A percentile compares a stretch with the other conserved stretches of the same genome.
phyloP scores from a whole-genome alignment of 202 grass and related monocot species.

The Panicum virgatum region DNA sequence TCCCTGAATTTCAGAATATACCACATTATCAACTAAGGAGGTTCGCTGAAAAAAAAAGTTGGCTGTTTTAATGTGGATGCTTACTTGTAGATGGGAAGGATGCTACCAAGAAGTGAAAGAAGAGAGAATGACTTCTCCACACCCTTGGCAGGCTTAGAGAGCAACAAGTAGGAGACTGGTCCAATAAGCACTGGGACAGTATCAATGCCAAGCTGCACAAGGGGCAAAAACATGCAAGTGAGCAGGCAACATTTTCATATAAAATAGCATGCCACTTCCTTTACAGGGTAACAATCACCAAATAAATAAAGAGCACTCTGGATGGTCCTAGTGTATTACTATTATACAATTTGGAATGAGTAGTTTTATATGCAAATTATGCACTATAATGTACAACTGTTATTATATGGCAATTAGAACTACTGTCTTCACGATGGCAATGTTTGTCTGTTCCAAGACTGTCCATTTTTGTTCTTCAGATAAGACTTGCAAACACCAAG shows the following conservation, averaged over 20 bases:
- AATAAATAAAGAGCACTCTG: neutral
- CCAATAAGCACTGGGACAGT: conserved; percentile 90
- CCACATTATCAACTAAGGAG: conserved; percentile 35
- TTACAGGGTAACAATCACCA: conserved; percentile 1
- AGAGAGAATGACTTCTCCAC: conserved; percentile 87
- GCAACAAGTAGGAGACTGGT: conserved; percentile 92
- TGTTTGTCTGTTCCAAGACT: neutral
- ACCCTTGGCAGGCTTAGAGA: conserved; percentile 93
- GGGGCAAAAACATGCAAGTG: conserved; percentile 24
- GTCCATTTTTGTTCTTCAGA: conserved; percentile 1
- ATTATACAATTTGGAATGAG: conserved; percentile 9
- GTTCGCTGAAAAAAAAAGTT: conserved; percentile 17
- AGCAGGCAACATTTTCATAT: neutral
- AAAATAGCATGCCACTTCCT: conserved; percentile 15
- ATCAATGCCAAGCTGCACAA: conserved; percentile 69
- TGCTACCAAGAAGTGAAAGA: conserved; percentile 71
- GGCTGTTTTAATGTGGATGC: conserved; percentile 29
- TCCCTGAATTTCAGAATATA: conserved; percentile 62
- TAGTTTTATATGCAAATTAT: neutral
- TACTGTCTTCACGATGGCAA: neutral
- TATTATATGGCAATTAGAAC: neutral
- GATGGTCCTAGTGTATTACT: neutral
- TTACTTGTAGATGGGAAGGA: conserved; percentile 93
- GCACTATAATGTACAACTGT: neutral
- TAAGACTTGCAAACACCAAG: neutral